A percentile compares a stretch with the other conserved stretches of the same genome.
Evolutionary conservation across 2,329 filamentous ascomycete species (phyloP).

Genomic region (Incumbomyces delicatus): DNA sequence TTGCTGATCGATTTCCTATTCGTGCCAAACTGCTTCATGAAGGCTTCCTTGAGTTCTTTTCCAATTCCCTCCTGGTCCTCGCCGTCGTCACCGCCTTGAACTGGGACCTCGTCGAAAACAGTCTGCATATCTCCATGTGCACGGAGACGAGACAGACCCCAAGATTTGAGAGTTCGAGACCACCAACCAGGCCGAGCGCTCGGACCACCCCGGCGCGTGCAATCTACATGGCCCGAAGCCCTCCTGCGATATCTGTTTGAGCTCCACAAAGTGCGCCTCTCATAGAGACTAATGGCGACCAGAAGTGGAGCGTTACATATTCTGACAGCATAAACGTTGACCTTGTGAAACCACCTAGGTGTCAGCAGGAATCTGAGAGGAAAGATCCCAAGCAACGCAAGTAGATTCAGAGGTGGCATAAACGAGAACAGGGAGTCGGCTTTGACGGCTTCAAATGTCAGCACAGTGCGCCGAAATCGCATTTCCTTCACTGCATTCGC

Average conservation of each 20-base stretch:
- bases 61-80: slow-evolving; percentile 3
- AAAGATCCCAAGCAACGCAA: slow-evolving; percentile 63
- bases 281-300: slow-evolving; percentile 58
- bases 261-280: slow-evolving; percentile 61
- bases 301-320: slow-evolving; percentile 66
- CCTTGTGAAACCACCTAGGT: slow-evolving; percentile 83
- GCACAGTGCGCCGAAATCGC: slow-evolving; percentile 68
- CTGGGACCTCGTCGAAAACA: slow-evolving; percentile 50
- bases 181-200: slow-evolving; percentile 4
- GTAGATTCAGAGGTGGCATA: slow-evolving; percentile 71
- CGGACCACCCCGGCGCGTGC: slow-evolving; percentile 15
- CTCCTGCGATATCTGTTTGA: not conserved
- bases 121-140: slow-evolving; percentile 62
- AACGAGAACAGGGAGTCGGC: slow-evolving; percentile 75
- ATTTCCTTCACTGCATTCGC: slow-evolving; percentile 72
- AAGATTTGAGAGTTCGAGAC: slow-evolving; percentile 39
- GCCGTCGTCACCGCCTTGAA: not conserved
- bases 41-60: not conserved
- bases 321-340: slow-evolving; percentile 68
- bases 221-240: slow-evolving; percentile 10
- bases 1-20: not conserved
- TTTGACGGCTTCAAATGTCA: slow-evolving; percentile 79
- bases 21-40: slow-evolving; percentile 4
- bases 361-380: slow-evolving; percentile 69
- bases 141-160: slow-evolving; percentile 59